Evolutionary conservation across 2,329 filamentous ascomycete species (phyloP).

Genomic region (Emergomyces africanus): DNA sequence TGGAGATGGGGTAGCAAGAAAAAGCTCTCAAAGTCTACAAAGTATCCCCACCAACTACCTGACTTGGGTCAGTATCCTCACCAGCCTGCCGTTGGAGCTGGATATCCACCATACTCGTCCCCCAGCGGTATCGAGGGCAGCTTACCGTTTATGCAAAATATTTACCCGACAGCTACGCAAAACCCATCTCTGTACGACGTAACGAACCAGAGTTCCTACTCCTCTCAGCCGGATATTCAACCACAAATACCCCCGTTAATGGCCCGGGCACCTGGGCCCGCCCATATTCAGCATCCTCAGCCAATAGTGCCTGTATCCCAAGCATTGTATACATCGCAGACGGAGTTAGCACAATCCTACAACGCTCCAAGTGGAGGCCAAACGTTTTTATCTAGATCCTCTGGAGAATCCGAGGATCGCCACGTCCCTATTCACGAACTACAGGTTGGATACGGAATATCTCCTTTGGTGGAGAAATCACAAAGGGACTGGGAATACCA

Average conservation of each 20-base stretch:
- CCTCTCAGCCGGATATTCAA: conserved; percentile 20
- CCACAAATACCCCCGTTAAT: conserved; percentile 28
- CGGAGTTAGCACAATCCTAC: conserved; percentile 17
- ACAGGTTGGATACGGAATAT: neutral
- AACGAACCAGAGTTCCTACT: conserved; percentile 36
- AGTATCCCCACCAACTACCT: conserved; percentile 49
- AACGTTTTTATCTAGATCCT: conserved; percentile 24
- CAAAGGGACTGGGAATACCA: neutral
- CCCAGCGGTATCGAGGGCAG: conserved; percentile 32
- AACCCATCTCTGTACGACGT: conserved; percentile 53
- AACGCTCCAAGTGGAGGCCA: conserved; percentile 27
- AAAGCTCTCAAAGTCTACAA: conserved; percentile 18
- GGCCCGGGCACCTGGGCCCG: conserved; percentile 40
- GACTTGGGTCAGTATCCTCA: conserved; percentile 26
- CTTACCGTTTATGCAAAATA: conserved; percentile 44
- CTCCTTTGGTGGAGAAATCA: neutral
- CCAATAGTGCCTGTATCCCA: conserved; percentile 61
- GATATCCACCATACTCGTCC: neutral
- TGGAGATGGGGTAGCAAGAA: conserved; percentile 45
- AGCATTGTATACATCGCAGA: conserved; percentile 44
- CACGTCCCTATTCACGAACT: neutral
- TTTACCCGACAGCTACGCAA: conserved; percentile 54
- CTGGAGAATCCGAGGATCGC: neutral
- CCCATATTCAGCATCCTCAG: conserved; percentile 74
- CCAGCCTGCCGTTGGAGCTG: conserved; percentile 1